Evolutionary conservation across 164 flowering plant species (phyloP), one percentile per base, ranked within the genome.

Genomic region (Liquidambar formosana): DNA sequence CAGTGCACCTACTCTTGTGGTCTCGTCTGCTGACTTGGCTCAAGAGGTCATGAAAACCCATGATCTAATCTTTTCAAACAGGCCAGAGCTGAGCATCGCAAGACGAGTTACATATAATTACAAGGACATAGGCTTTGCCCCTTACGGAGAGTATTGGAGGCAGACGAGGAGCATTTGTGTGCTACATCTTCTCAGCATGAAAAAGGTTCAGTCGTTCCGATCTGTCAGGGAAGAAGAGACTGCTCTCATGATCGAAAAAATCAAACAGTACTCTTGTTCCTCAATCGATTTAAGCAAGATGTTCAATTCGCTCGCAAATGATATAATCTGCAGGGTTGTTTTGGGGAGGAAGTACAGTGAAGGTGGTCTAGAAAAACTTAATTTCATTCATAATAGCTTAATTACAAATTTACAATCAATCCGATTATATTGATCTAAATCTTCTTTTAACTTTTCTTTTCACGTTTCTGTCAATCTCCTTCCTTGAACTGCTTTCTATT

Each of bases 261-360:
- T 64, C 57, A 49, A 72, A 11, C 74, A 65, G 22, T n/a, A 12
- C 1, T 10, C 18, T 18, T 10, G 26, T 27, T 9, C 51, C 6
- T n/a, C n/a, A n/a, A 45, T 44, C 23, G 15, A 65, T 52, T 52
- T 65, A n/a, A 65, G 58, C 21, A 33, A 65, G 12, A 25, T 65
- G 57, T 16, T 65, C 23, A 22, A 23, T 6, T 18, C 46, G 9
- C 58, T 51, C 21, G 46, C 68, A 9, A 52, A 28, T 27, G 58
- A 27, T 14, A 28, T 65, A 8, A 8, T 65, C 3, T 65, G 68
- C 28, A 52, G 58, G 68, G 57, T 27, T 18, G 68, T 58, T 10
- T 65, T 65, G 5, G 58, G 68, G 13, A 65, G 41, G 41, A 6
- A 69, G 56, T 87, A 75, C 67, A 68, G 84, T 0, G 72, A 11